Percentiles rank a stretch among this genome's conserved stretches.
Evolutionary conservation across 139 green algal species (phyloP).

Genomic region (Micractinium sp.): DNA sequence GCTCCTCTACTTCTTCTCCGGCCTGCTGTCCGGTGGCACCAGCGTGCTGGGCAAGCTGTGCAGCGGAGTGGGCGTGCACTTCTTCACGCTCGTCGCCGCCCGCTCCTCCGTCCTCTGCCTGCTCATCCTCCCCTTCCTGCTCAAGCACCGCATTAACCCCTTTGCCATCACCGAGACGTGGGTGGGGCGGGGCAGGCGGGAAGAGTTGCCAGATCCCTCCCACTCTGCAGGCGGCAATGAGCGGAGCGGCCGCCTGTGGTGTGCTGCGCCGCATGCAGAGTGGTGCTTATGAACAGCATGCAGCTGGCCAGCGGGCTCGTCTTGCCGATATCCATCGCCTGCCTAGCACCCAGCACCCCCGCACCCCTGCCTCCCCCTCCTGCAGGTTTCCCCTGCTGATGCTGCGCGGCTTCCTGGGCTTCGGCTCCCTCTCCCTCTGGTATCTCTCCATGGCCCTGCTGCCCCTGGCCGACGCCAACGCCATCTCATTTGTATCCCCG

Average conservation of each 20-base stretch:
- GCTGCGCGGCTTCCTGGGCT: not conserved
- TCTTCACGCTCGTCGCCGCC: not conserved
- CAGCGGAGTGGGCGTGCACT: not conserved
- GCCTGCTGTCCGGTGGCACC: not conserved
- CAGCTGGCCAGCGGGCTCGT: too few species aligned
- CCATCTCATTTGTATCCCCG: not conserved
- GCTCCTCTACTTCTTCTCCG: not conserved
- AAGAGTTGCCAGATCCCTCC: too few species aligned
- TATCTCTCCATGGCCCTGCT: constrained; percentile 13
- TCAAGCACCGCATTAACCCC: not conserved
- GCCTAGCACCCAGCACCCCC: not conserved
- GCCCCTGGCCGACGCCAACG: constrained; percentile 2
- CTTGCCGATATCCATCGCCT: too few species aligned
- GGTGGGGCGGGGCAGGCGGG: not conserved
- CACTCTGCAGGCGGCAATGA: too few species aligned
- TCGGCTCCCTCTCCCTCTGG: not conserved
- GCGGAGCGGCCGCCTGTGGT: not conserved
- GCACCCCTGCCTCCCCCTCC: not conserved
- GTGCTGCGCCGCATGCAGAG: not conserved
- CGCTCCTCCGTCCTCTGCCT: not conserved
- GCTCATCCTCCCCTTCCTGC: not conserved
- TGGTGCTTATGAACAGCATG: not conserved
- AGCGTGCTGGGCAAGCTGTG: constrained; percentile 3
- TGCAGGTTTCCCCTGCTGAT: constrained; percentile 1
- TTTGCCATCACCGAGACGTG: constrained; percentile 11